Percentiles rank a stretch among this genome's conserved stretches.
Evolutionary conservation across 2,329 filamentous ascomycete species (phyloP).

Genomic region (Cercospora zeina): DNA sequence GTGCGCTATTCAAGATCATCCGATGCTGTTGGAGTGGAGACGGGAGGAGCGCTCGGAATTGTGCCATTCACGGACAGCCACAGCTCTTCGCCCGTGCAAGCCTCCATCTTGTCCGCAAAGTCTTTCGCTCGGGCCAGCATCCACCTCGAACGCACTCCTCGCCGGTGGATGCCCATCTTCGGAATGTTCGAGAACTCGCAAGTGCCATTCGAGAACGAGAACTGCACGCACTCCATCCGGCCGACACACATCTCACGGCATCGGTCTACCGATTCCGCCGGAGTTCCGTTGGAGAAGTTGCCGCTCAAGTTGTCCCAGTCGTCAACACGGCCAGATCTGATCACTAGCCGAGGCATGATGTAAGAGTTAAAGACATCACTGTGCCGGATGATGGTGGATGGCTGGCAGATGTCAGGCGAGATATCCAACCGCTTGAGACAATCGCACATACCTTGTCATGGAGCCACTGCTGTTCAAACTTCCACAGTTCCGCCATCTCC

Average conservation of each 20-base stretch:
- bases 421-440: no score
- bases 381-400: slow-evolving; percentile 25
- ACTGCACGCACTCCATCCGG: slow-evolving; percentile 24
- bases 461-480: slow-evolving; percentile 36
- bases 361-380: slow-evolving; percentile 33
- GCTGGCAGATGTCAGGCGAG: slow-evolving; percentile 3
- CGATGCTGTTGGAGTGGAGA: background rate
- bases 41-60: background rate
- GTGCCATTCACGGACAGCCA: slow-evolving; percentile 14
- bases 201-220: slow-evolving; percentile 20
- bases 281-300: slow-evolving; percentile 5
- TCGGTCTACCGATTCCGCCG: slow-evolving; percentile 15
- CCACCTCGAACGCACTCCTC: slow-evolving; percentile 24
- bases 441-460: slow-evolving; percentile 21
- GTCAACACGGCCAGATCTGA: slow-evolving; percentile 23
- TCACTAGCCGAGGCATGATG: slow-evolving; percentile 32
- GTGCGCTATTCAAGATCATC: background rate
- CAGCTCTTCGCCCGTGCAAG: slow-evolving; percentile 18
- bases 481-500: slow-evolving; percentile 32
- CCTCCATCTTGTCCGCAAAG: slow-evolving; percentile 17
- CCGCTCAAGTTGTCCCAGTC: slow-evolving; percentile 37
- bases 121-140: slow-evolving; percentile 24
- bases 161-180: slow-evolving; percentile 20
- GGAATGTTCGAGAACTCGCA: slow-evolving; percentile 22
- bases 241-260: slow-evolving; percentile 23